Conservation (phyloP, 306 rosid genomes). For the Casuarina equisetifolia region DNA sequence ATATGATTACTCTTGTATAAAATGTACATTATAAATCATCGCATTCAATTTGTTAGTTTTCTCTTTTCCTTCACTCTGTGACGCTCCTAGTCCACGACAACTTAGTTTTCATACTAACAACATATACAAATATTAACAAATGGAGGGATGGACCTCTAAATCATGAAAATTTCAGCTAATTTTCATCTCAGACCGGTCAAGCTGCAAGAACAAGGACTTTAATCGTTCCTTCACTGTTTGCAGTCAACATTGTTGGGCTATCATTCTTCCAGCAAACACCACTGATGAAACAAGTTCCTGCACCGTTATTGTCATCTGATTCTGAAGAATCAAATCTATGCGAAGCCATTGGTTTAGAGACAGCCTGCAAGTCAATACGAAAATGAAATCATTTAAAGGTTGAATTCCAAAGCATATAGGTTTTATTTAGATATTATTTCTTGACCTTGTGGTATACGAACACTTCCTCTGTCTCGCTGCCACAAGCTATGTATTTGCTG, state of each 20-base stretch:
- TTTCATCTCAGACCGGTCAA: constrained; percentile 8
- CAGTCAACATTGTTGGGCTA: constrained; percentile 87
- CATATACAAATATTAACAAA: neutral
- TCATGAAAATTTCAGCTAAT: neutral
- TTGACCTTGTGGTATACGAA: constrained; percentile 95
- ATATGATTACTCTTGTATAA: no score
- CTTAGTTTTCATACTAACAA: neutral
- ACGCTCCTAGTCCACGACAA: no score
- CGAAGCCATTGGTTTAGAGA: constrained; percentile 80
- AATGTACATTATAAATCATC: no score
- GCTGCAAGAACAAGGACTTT: constrained; percentile 94
- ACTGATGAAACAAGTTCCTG: constrained; percentile 81
- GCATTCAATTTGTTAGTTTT: no score
- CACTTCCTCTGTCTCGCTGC: constrained; percentile 94
- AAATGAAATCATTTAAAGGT: constrained; percentile 13
- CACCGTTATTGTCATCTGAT: constrained; percentile 70
- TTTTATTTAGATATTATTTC: neutral
- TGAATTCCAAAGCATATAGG: neutral
- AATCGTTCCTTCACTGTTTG: constrained; percentile 93
- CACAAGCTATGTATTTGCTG: constrained; percentile 85
- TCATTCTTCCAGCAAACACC: constrained; percentile 98
- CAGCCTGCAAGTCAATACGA: constrained; percentile 59
- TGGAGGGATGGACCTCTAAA: neutral
- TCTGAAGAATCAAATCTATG: constrained; percentile 83
- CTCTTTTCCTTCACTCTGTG: no score